phyloP scores from a whole-genome alignment of 1,139 yeast species.

The Geotrichum siamense region DNA sequence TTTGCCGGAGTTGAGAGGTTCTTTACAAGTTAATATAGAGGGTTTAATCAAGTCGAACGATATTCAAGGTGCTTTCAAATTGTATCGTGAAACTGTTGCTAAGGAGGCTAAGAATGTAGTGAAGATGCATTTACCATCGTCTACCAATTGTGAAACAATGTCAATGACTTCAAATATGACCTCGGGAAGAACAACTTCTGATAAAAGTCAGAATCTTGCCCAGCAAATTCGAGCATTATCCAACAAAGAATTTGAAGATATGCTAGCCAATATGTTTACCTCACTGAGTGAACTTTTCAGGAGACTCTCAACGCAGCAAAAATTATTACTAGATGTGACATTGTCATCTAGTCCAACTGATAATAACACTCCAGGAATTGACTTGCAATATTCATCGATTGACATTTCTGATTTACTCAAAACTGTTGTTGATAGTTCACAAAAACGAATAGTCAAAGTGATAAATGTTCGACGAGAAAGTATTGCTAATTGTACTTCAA shows the following conservation, averaged over 20 bases:
- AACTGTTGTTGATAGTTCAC: slow-evolving; percentile 65
- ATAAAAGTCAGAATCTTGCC: slow-evolving; percentile 40
- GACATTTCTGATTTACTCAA: slow-evolving; percentile 43
- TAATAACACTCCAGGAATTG: background rate
- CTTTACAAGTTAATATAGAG: slow-evolving; percentile 42
- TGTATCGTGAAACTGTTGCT: slow-evolving; percentile 61
- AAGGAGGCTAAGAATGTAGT: slow-evolving; percentile 69
- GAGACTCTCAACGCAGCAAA: slow-evolving; percentile 71
- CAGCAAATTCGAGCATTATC: slow-evolving; percentile 55
- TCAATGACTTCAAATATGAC: slow-evolving; percentile 26
- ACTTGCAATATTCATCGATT: slow-evolving; percentile 17
- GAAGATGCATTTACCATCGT: slow-evolving; percentile 52
- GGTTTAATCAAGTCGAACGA: slow-evolving; percentile 60
- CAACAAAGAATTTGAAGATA: slow-evolving; percentile 63
- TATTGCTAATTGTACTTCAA: slow-evolving; percentile 48
- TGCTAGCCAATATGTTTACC: slow-evolving; percentile 57
- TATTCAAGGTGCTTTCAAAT: slow-evolving; percentile 54
- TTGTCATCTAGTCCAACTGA: slow-evolving; percentile 38
- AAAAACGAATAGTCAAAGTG: slow-evolving; percentile 69
- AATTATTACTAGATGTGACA: slow-evolving; percentile 65
- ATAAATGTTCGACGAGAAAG: slow-evolving; percentile 72
- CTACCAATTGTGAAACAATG: slow-evolving; percentile 28
- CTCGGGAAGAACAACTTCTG: slow-evolving; percentile 25
- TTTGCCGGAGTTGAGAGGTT: slow-evolving; percentile 35
- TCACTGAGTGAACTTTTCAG: slow-evolving; percentile 66